These are phyloP conservation scores for Rubia tinctorum DNA, from an alignment of 305 asterid genomes.

Conservation along the genomic window DNA sequence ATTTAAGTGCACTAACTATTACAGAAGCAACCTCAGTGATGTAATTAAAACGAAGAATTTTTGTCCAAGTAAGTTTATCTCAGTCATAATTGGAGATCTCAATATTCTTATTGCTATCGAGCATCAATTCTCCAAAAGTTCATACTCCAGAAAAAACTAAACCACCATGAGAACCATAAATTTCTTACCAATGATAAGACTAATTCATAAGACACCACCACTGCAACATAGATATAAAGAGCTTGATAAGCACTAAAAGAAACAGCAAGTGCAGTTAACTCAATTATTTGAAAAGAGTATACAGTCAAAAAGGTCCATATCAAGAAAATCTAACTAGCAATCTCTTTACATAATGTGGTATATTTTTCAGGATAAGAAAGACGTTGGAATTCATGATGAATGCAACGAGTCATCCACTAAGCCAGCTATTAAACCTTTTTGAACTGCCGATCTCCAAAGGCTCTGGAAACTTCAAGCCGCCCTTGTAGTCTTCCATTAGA, in stretches of 20 bases:
- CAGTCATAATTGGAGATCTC: neutral
- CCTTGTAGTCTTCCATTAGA: conserved; percentile 89
- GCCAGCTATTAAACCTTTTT: conserved; percentile 57
- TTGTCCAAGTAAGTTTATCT: neutral
- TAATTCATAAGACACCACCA: neutral
- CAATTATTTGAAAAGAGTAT: neutral
- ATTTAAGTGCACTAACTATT: neutral
- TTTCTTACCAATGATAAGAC: neutral
- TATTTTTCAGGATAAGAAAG: neutral
- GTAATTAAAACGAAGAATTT: neutral
- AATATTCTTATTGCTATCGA: too few species aligned
- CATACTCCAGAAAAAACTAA: neutral
- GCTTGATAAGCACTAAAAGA: neutral
- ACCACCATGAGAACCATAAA: neutral
- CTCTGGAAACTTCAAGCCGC: conserved; percentile 94
- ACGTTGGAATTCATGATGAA: neutral
- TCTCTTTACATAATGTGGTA: neutral
- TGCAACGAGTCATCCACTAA: conserved; percentile 11
- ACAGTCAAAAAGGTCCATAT: neutral
- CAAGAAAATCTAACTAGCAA: neutral
- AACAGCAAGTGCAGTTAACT: neutral
- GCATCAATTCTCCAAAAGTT: neutral
- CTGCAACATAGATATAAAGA: neutral
- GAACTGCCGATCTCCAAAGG: conserved; percentile 87
- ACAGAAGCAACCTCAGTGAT: neutral